Evolutionary conservation across 441 rosid genomes (phyloP), one percentile per base, ranked within the genome.

Genomic region (Erysimum pusillum): DNA sequence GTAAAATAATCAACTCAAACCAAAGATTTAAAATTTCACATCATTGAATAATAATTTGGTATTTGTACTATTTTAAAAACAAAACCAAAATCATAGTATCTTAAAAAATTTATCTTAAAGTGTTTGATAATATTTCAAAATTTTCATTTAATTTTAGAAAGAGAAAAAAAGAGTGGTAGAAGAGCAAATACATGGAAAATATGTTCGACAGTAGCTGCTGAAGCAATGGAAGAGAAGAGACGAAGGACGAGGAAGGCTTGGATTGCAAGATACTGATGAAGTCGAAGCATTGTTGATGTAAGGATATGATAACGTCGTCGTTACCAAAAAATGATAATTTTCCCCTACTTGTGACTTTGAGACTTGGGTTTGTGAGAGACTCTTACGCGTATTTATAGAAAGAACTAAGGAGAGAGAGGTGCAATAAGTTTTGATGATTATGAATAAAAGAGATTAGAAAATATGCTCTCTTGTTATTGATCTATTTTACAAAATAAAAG

Each of bases 191-290:
- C 96, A n/a, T 81, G 18, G 73, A 92, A 85, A 3, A 90, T 58
- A 75, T 90, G 90, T 52, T 92, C 88, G 17, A 90, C 89, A 13
- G 83, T 68, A 2, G 85, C 89, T 69, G 88, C 88, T 20, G 87
- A 87, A 67, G 88, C 91, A 57, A 74, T 12, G 3, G 89, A 60
- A 14, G 89, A 84, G 61, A 79, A 65, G 0, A 83, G 51, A 4
- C 79, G 8, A 31, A 86, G 1, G 10, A 67, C 36, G 1, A 87
- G n/a, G 63, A 73, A 6, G 41, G 65, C 38, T 64, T 32, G 10
- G 13, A 18, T 34, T 44, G 39, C 36, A 38, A 54, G 45, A 41
- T 15, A 9, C 31, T 45, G 41, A 45, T 15, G 56, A 45, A 31
- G 41, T 9, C 10, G 54, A 53, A 5, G 32, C 78, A 74, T 74